phyloP scores from a whole-genome alignment of 192 early-diverging fungal genomes.

The Rhizophagus sp. region DNA sequence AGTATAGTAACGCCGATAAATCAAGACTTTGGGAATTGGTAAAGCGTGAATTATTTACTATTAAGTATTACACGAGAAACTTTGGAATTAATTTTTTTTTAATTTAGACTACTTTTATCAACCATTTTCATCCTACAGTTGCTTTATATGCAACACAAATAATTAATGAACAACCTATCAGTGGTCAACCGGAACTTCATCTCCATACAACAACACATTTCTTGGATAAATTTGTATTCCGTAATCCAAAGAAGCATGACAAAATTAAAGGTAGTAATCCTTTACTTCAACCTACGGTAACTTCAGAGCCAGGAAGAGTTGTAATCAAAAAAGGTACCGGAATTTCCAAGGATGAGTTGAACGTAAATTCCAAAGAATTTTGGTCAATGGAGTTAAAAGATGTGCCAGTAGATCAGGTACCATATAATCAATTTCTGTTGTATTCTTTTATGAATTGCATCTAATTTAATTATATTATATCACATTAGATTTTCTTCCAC shows the following conservation, averaged over 20 bases:
- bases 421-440: background rate
- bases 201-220: slow-evolving; percentile 91
- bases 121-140: slow-evolving; percentile 93
- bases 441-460: background rate
- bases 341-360: slow-evolving; percentile 46
- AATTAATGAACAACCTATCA: slow-evolving; percentile 67
- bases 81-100: slow-evolving; percentile 3
- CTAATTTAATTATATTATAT: slow-evolving; percentile 11
- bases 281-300: slow-evolving; percentile 69
- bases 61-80: background rate
- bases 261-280: slow-evolving; percentile 53
- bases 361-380: slow-evolving; percentile 69
- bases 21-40: slow-evolving; percentile 93
- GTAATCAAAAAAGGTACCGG: slow-evolving; percentile 69
- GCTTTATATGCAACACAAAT: slow-evolving; percentile 77
- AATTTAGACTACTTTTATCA: slow-evolving; percentile 58
- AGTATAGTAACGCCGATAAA: slow-evolving; percentile 75
- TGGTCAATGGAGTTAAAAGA: slow-evolving; percentile 56
- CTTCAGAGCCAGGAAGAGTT: slow-evolving; percentile 51
- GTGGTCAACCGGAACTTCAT: slow-evolving; percentile 75
- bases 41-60: slow-evolving; percentile 6
- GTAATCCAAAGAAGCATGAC: slow-evolving; percentile 84
- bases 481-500: slow-evolving; percentile 67
- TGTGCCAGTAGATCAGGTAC: slow-evolving; percentile 75
- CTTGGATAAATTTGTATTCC: slow-evolving; percentile 93